Conservation (phyloP, 208 protist species). For the Leptomonas pyrrhocoris region DNA sequence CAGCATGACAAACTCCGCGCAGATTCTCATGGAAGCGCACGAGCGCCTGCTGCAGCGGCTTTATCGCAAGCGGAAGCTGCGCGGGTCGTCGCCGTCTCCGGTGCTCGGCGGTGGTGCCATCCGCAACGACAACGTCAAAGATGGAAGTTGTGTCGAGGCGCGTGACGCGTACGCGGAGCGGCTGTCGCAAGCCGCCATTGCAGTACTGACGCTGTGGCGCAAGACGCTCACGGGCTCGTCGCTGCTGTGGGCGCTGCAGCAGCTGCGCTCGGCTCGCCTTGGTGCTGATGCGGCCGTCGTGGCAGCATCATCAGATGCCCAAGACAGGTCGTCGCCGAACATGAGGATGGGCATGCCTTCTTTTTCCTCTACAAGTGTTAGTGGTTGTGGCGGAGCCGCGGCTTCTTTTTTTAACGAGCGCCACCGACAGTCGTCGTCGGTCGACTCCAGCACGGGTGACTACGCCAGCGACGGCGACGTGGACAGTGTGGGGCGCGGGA, state of each 20-base stretch:
- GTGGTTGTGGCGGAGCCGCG: neutral
- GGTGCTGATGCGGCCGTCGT: neutral
- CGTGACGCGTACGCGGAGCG: constrained; percentile 23
- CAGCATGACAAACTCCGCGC: constrained; percentile 22
- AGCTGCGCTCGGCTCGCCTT: constrained; percentile 12
- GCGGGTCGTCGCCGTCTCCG: constrained; percentile 5
- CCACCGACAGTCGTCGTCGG: neutral
- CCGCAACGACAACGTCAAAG: neutral
- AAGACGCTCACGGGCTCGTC: constrained; percentile 30
- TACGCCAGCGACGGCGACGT: constrained; percentile 10
- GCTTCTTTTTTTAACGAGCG: neutral
- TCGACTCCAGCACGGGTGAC: neutral
- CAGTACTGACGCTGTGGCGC: constrained; percentile 31
- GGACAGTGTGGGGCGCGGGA: neutral
- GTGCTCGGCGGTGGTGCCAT: neutral
- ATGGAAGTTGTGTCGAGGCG: neutral
- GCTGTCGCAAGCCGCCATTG: constrained; percentile 26
- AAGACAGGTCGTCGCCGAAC: neutral
- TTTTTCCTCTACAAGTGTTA: neutral
- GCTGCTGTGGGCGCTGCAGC: constrained; percentile 31
- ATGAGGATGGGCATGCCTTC: neutral
- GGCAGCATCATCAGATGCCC: neutral
- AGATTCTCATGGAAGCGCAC: constrained; percentile 30
- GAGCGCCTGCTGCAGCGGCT: constrained; percentile 30
- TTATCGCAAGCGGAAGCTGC: constrained; percentile 6